Conservation (phyloP, 495 filamentous ascomycete species). For the Chaetomium tenue region DNA sequence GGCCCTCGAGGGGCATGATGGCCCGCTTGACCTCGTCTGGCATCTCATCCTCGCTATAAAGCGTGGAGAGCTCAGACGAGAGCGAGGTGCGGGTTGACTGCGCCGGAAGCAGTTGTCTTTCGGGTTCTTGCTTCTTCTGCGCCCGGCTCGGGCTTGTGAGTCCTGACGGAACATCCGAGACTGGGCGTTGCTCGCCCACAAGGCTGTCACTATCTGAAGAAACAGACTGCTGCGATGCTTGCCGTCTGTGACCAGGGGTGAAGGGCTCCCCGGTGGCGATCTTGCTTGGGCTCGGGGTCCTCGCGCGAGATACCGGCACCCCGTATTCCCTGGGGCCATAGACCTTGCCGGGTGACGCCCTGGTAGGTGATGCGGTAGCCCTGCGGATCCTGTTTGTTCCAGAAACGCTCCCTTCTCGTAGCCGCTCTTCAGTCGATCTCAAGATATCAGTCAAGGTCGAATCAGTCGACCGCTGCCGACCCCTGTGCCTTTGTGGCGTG, state of each 20-base stretch:
- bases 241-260: slow-evolving; percentile 25
- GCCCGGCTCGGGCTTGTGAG: slow-evolving; percentile 33
- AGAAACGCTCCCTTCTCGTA: slow-evolving; percentile 37
- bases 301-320: slow-evolving; percentile 9
- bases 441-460: slow-evolving; percentile 45
- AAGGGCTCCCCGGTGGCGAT: background rate
- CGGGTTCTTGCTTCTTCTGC: slow-evolving; percentile 20
- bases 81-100: slow-evolving; percentile 38
- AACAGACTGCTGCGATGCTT: slow-evolving; percentile 36
- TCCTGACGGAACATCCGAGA: slow-evolving; percentile 16
- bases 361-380: background rate
- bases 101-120: slow-evolving; percentile 15
- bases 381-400: background rate
- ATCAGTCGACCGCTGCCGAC: slow-evolving; percentile 38
- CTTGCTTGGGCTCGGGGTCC: slow-evolving; percentile 28
- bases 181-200: slow-evolving; percentile 25
- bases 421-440: slow-evolving; percentile 42
- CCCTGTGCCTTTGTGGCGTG: slow-evolving; percentile 25
- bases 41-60: slow-evolving; percentile 47
- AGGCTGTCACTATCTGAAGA: slow-evolving; percentile 40
- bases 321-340: background rate
- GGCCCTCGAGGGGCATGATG: slow-evolving; percentile 20
- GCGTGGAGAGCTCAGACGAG: slow-evolving; percentile 45
- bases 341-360: background rate
- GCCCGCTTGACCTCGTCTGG: slow-evolving; percentile 25